Conservation (phyloP, 768 basidiomycete species). For the Naganishia onofrii region DNA sequence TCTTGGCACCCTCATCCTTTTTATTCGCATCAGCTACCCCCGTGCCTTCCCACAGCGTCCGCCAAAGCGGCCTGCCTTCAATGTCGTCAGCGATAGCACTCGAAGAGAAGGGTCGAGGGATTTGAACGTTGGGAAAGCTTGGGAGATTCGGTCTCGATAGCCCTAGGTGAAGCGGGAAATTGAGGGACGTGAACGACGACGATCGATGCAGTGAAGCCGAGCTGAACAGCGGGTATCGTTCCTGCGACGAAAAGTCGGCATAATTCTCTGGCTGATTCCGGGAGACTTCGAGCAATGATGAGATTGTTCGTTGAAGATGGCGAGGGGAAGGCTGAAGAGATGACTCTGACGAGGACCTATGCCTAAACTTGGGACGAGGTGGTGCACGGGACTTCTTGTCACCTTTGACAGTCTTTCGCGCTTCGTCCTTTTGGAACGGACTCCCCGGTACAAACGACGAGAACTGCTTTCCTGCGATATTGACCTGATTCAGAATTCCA, state of each 20-base stretch:
- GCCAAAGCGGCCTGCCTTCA: conserved; percentile 27
- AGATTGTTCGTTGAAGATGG: conserved; percentile 29
- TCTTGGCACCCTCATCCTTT: conserved; percentile 21
- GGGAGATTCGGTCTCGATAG: conserved; percentile 24
- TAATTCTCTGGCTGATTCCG: conserved; percentile 12
- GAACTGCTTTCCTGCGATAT: conserved; percentile 24
- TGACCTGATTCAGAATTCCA: conserved; percentile 18
- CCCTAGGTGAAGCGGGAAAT: conserved; percentile 19
- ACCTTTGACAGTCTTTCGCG: neutral
- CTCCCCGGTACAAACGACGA: conserved; percentile 22
- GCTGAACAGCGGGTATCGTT: conserved; percentile 13
- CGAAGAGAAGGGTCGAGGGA: conserved; percentile 23
- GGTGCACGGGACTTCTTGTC: neutral
- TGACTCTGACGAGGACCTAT: conserved; percentile 24
- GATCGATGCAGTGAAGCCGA: conserved; percentile 18
- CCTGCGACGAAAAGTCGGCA: conserved; percentile 14
- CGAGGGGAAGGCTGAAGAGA: conserved; percentile 17
- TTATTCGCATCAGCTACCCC: conserved; percentile 18
- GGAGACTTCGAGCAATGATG: conserved; percentile 11
- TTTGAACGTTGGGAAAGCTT: neutral
- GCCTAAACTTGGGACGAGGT: conserved; percentile 22
- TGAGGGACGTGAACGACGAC: conserved; percentile 20
- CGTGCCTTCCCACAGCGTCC: conserved; percentile 30
- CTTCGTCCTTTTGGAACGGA: conserved; percentile 22
- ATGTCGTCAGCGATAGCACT: conserved; percentile 2